Base-by-base conservation (phyloP, 1,284 basidiomycete species). In the Trichosporon sp. region DNA sequence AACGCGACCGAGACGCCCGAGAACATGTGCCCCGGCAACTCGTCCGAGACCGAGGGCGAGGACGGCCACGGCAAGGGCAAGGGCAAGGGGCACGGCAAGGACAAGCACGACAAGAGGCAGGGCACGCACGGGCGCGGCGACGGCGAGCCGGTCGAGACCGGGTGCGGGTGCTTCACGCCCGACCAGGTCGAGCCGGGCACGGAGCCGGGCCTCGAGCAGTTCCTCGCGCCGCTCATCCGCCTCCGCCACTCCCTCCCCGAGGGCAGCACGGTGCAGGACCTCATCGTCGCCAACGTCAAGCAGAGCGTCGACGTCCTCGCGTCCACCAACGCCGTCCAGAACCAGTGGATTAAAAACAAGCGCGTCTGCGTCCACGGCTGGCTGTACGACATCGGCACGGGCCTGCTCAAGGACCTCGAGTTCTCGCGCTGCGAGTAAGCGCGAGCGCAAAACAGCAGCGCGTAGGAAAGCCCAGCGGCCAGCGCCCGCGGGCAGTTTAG, bases 241-340 rank as follows among this genome's bases (percentile, higher is more conserved):
- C 85, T 90, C 65, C 86, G 88, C 66, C 82, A 84, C 29, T 82
- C 84, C 2, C 85, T 91, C 4, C 80, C 86, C 27, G 87, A 78
- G 44, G 75, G 70, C 8, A 73, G 77, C 5, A 77, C 87, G 0
- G 81, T 92, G 64, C 81, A 86, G 21, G 75, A 85, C 44, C 84
- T 95, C 73, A 88, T 93, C 35, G 86, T 89, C 75, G 90, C 87
- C 81, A 95, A 93, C 78, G 91, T 97, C 73, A 88, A 88, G 75
- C 79, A 80, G 68, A 91, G 92, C 68, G 92, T 98, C 21, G 84
- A 86, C 70, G 91, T 91, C 78, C 85, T 97, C 29, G 87, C 87
- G 70, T 15, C 6, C n/a, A 42, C 34, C 44, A 68, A 87, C 38
- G 86, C 89, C 2, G 87, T 98, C 66, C 79, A 84, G 74, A 80